These are phyloP conservation scores for Mentha longifolia DNA, from an alignment of 257 asterid genomes.

Conservation along the genomic window DNA sequence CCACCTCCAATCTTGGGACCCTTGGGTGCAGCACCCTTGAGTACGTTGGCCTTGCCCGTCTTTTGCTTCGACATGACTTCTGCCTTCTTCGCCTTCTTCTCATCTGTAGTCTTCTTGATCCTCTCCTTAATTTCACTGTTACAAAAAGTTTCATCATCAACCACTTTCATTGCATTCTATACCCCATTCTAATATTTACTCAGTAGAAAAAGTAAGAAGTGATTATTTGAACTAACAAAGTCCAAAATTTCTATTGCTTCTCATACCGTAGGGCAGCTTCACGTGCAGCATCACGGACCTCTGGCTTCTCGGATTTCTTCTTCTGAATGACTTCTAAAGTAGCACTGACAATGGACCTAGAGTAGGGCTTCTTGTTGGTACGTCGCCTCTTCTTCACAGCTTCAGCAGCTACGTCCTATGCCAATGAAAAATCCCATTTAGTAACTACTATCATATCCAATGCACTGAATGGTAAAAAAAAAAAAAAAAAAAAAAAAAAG, in stretches of 20 bases:
- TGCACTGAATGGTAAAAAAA: too few species aligned
- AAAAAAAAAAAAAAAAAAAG: too few species aligned
- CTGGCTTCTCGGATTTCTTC: background rate
- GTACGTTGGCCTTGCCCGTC: slow-evolving; percentile 43
- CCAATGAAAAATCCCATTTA: too few species aligned
- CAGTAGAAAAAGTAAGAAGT: background rate
- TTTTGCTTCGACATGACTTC: slow-evolving; percentile 19
- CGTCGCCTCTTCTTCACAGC: slow-evolving; percentile 10
- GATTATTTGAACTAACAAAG: background rate
- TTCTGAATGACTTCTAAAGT: background rate
- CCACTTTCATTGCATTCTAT: background rate
- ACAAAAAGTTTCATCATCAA: background rate
- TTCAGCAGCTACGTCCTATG: background rate
- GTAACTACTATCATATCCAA: too few species aligned
- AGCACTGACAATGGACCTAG: slow-evolving; percentile 11
- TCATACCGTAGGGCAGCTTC: slow-evolving; percentile 8
- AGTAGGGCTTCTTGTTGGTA: background rate
- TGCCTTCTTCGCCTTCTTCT: too few species aligned
- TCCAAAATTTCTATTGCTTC: background rate
- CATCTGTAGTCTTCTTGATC: too few species aligned
- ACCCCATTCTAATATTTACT: too few species aligned
- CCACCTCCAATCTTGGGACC: slow-evolving; percentile 69
- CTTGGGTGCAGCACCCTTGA: slow-evolving; percentile 57
- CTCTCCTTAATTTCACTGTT: slow-evolving; percentile 15
- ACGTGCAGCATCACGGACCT: slow-evolving; percentile 7